Percentiles rank a stretch among this genome's conserved stretches.
Evolutionary conservation across 1,139 yeast genomes (phyloP).

Genomic region (Candida albicans): DNA sequence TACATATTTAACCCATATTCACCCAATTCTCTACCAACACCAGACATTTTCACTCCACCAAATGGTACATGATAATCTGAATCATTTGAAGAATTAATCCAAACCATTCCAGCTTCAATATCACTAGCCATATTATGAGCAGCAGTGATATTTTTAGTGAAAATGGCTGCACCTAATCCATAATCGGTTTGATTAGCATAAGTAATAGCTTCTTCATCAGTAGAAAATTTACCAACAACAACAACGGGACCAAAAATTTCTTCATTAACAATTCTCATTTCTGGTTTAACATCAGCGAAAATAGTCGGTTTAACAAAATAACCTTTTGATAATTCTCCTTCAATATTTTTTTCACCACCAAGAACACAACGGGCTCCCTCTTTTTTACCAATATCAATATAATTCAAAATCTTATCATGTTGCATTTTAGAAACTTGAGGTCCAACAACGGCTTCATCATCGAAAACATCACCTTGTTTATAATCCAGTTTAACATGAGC

Average conservation of each 20-base stretch:
- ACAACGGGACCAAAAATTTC: constrained; percentile 66
- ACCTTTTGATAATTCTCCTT: constrained; percentile 42
- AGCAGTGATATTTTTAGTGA: constrained; percentile 54
- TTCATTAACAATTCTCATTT: constrained; percentile 55
- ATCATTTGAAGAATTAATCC: constrained; percentile 72
- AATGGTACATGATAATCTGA: constrained; percentile 77
- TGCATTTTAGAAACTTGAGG: constrained; percentile 76
- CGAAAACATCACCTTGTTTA: constrained; percentile 61
- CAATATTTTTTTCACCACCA: constrained; percentile 47
- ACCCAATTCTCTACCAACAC: constrained; percentile 87
- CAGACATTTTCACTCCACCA: constrained; percentile 77
- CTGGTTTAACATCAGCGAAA: constrained; percentile 52
- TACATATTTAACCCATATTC: constrained; percentile 75
- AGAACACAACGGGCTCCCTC: constrained; percentile 55
- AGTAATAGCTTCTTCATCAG: constrained; percentile 53
- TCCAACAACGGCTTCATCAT: constrained; percentile 62
- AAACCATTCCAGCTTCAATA: constrained; percentile 55
- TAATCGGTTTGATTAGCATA: constrained; percentile 53
- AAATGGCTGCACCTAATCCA: constrained; percentile 75
- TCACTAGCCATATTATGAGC: constrained; percentile 49
- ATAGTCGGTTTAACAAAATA: constrained; percentile 55
- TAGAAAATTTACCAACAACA: constrained; percentile 48
- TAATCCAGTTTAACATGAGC: constrained; percentile 41
- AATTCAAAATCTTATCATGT: constrained; percentile 56
- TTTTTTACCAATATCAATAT: constrained; percentile 52